These are phyloP conservation scores for Oidium heveae DNA, from an alignment of 2,329 filamentous ascomycete genomes.

Conservation along the genomic window DNA sequence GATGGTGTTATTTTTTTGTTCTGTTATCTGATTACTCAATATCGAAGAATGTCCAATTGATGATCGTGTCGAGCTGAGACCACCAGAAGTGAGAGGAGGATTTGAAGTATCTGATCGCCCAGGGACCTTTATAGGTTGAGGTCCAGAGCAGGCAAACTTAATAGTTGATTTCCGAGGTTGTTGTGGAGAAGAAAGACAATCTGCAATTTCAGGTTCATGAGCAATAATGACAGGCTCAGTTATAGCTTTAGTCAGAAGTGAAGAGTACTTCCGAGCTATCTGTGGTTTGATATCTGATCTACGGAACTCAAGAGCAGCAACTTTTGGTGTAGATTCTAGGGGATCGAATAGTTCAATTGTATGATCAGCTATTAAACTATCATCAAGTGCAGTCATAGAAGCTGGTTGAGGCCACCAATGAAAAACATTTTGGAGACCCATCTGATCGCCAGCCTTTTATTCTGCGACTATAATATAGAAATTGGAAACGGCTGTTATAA, in stretches of 20 bases:
- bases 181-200: conserved; percentile 13
- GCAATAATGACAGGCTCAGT: conserved; percentile 10
- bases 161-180: conserved; percentile 34
- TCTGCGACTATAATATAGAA: conserved; percentile 2
- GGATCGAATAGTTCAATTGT: neutral
- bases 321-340: conserved; percentile 51
- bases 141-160: conserved; percentile 49
- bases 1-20: neutral
- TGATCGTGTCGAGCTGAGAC: neutral
- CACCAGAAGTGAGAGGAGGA: neutral
- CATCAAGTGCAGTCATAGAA: conserved; percentile 25
- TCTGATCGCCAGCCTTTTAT: conserved; percentile 4
- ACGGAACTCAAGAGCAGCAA: conserved; percentile 1
- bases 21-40: neutral
- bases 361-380: conserved; percentile 52
- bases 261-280: conserved; percentile 25
- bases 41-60: conserved; percentile 1
- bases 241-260: conserved; percentile 68
- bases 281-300: conserved; percentile 22
- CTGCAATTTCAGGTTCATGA: conserved; percentile 13
- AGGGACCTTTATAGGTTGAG: conserved; percentile 10
- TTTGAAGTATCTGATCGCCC: neutral
- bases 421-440: conserved; percentile 17
- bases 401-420: conserved; percentile 21
- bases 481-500: conserved; percentile 1